A percentile compares a stretch with the other conserved stretches of the same genome.
Evolutionary conservation across 176 grass and related monocot genomes (phyloP).

Genomic region (Paspalum notatum): DNA sequence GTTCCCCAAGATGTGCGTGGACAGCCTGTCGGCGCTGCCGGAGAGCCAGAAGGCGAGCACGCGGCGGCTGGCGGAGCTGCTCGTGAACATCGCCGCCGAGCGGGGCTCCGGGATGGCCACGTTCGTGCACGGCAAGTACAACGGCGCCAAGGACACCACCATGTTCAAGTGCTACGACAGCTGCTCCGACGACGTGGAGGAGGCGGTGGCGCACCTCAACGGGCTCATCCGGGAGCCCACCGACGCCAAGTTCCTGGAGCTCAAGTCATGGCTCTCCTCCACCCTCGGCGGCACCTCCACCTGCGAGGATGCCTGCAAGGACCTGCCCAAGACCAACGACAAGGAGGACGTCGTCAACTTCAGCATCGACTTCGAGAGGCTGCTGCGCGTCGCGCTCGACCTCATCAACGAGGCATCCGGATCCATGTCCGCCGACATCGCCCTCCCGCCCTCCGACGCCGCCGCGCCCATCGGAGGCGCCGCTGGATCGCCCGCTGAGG

Average conservation of each 20-base stretch:
- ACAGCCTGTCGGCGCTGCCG: conserved; percentile 10
- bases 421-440: conserved; percentile 31
- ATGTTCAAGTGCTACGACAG: conserved; percentile 44
- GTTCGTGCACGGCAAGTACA: conserved; percentile 40
- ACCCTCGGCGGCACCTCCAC: conserved; percentile 39
- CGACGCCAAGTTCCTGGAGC: conserved; percentile 51
- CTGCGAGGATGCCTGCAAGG: conserved; percentile 53
- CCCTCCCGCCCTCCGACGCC: conserved; percentile 33
- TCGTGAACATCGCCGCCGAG: conserved; percentile 38
- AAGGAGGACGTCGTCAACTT: conserved; percentile 37
- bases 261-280: conserved; percentile 52
- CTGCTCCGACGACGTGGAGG: conserved; percentile 57
- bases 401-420: conserved; percentile 45
- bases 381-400: conserved; percentile 48
- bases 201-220: conserved; percentile 51
- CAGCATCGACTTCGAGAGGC: conserved; percentile 56
- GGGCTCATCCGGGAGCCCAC: conserved; percentile 41
- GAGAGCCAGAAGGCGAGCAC: conserved; percentile 41
- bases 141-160: neutral
- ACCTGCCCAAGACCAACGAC: conserved; percentile 22
- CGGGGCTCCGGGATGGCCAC: conserved; percentile 33
- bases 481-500: neutral
- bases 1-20: conserved; percentile 48
- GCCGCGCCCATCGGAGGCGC: neutral
- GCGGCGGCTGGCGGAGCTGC: conserved; percentile 47